phyloP scores from a whole-genome alignment of 2,329 filamentous ascomycete species.

The Aspergillus arachidicola region DNA sequence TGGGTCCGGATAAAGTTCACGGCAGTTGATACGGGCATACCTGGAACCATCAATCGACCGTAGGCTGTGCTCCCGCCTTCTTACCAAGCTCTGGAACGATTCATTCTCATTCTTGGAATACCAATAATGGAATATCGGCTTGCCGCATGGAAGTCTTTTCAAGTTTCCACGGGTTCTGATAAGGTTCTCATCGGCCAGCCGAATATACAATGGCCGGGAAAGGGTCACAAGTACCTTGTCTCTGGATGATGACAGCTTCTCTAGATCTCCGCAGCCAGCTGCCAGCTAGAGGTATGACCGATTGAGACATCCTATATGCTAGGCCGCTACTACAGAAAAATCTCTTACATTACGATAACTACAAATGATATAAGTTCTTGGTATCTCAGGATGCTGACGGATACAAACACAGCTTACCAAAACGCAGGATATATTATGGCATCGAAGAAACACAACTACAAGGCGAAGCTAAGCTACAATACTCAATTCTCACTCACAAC shows the following conservation, averaged over 20 bases:
- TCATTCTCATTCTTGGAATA: no score
- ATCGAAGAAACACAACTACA: background rate
- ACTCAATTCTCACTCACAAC: background rate
- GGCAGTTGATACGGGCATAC: background rate
- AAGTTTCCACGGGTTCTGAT: rapidly evolving
- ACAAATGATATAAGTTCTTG: background rate
- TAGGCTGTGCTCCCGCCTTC: no score
- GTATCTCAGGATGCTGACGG: background rate
- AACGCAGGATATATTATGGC: background rate
- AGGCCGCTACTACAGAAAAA: background rate
- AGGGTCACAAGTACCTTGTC: no score
- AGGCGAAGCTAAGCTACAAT: background rate
- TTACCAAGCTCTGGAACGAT: no score
- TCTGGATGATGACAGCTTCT: no score
- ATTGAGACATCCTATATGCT: background rate
- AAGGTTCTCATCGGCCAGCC: no score
- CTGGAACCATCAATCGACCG: no score
- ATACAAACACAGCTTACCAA: background rate
- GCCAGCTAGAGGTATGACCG: no score
- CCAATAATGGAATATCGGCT: no score
- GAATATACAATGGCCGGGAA: no score
- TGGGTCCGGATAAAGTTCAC: background rate
- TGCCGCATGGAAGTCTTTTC: no score
- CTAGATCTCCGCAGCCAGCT: no score
- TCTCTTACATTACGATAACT: rapidly evolving